These are phyloP conservation scores for Halenospora varia DNA, from an alignment of 495 filamentous ascomycete genomes.

Conservation along the genomic window DNA sequence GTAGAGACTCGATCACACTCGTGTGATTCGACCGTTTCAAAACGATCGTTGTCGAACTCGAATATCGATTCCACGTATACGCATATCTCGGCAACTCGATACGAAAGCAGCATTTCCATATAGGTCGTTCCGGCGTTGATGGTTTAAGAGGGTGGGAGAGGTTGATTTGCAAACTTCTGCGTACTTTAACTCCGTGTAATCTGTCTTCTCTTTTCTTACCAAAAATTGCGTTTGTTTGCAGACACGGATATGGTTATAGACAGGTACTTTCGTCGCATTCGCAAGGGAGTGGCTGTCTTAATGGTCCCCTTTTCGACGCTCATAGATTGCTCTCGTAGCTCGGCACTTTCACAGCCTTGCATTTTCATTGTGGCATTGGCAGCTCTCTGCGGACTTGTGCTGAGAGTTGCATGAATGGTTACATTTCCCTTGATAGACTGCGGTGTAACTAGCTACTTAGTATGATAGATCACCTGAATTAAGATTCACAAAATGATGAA, in stretches of 20 bases:
- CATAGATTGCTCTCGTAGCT: not conserved
- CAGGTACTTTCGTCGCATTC: constrained; percentile 1
- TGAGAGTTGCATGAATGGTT: not conserved
- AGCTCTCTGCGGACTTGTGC: not conserved
- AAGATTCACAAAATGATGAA: too few species aligned
- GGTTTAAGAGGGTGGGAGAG: constrained; percentile 14
- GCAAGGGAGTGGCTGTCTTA: constrained; percentile 3
- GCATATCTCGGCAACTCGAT: not conserved
- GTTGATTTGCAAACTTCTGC: constrained; percentile 21
- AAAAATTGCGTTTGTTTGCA: constrained; percentile 15
- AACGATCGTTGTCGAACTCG: constrained; percentile 5
- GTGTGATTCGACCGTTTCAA: constrained; percentile 5
- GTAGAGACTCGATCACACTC: constrained; percentile 34
- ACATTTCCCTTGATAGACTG: not conserved
- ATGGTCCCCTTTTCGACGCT: not conserved
- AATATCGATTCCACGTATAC: constrained; percentile 3
- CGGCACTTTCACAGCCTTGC: not conserved
- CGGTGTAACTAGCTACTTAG: not conserved
- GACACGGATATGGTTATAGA: constrained; percentile 9
- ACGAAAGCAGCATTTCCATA: constrained; percentile 15
- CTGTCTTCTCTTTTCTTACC: constrained; percentile 9
- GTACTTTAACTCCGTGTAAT: constrained; percentile 18
- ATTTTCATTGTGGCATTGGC: not conserved
- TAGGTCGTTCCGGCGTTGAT: constrained; percentile 26
- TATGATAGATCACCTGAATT: not conserved